These are phyloP conservation scores for Rickenella mellea DNA, from an alignment of 768 basidiomycete species.

Conservation along the genomic window DNA sequence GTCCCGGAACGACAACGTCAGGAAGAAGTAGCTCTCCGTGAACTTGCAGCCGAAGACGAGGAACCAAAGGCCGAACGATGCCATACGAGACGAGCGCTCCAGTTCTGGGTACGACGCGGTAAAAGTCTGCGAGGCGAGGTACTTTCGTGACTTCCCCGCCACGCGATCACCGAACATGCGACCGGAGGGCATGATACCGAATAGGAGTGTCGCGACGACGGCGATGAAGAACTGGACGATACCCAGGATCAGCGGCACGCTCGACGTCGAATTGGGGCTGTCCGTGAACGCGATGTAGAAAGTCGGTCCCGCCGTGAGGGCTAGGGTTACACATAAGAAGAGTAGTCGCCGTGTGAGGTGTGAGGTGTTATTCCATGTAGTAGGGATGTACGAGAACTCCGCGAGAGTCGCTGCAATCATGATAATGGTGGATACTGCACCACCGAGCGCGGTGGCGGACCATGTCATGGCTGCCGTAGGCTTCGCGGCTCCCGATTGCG, in stretches of 20 bases:
- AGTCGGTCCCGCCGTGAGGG: constrained; percentile 84
- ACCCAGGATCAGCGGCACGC: constrained; percentile 82
- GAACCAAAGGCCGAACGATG: constrained; percentile 77
- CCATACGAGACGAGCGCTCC: constrained; percentile 52
- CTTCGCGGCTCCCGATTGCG: constrained; percentile 31
- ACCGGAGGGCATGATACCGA: constrained; percentile 88
- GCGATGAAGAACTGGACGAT: constrained; percentile 97
- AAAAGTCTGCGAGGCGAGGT: constrained; percentile 97
- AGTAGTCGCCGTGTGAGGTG: constrained; percentile 87
- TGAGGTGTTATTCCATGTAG: constrained; percentile 97
- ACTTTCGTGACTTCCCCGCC: constrained; percentile 89
- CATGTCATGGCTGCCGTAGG: constrained; percentile 76
- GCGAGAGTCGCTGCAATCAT: constrained; percentile 92
- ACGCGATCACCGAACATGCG: constrained; percentile 99
- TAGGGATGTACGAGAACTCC: constrained; percentile 96
- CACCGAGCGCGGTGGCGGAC: constrained; percentile 91
- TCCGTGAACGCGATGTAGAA: constrained; percentile 90
- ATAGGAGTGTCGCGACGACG: constrained; percentile 74
- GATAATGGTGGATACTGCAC: constrained; percentile 91
- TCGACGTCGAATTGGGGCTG: constrained; percentile 42
- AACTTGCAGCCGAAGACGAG: constrained; percentile 96
- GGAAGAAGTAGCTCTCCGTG: constrained; percentile 95
- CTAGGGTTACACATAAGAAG: constrained; percentile 86
- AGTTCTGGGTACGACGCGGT: constrained; percentile 88
- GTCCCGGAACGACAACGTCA: constrained; percentile 88